Evolutionary conservation across 148 eudicot species (phyloP), one percentile per base, ranked within the genome.

Genomic region (Mesembryanthemum crystallinum): DNA sequence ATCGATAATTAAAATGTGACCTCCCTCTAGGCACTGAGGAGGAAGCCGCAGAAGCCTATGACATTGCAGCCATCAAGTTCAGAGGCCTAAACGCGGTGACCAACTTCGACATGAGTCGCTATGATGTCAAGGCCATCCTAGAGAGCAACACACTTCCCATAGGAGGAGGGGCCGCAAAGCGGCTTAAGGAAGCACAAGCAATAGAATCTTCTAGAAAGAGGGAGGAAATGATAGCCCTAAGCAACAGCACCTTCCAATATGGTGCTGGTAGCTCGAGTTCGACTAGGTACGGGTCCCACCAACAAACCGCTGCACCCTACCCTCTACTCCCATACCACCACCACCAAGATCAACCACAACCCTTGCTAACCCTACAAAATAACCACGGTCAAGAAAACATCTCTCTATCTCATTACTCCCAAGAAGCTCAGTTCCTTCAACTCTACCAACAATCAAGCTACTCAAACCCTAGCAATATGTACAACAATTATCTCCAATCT

Each of bases 1-100:
- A 12, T 71, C 29, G n/a, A n/a, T n/a, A n/a, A 54, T 62, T 12
- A 35, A 30, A 27, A 20, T 70, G 39, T 20, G 23, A 55, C 0
- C 7, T 37, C 1, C 17, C 0, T 79, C 30, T 33, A 95, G 99
- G 91, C 80, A 95, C 99, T 1, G 99, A 95, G 73, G 99, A 95
- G 76, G 99, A 95, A 85, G 99, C 99, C 0, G 99, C 99, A 0
- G 99, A 95, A 80, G 99, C 99, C 2, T 95, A 95, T 51, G 99
- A 95, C 68, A 91, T 95, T 1, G 99, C 99, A 25, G 99, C 99
- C 15, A 95, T 95, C 80, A 95, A 95, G 69, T 95, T 95, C 82
- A 73, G 99, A 81, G 99, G 99, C 17, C 87, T 95, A 4, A 95
- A 83, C 32, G 99, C 99, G 0, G 99, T 95, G 20, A 95, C 99